Evolutionary conservation across 2,329 filamentous ascomycete genomes (phyloP).

Genomic region (Aspergillus piperis): DNA sequence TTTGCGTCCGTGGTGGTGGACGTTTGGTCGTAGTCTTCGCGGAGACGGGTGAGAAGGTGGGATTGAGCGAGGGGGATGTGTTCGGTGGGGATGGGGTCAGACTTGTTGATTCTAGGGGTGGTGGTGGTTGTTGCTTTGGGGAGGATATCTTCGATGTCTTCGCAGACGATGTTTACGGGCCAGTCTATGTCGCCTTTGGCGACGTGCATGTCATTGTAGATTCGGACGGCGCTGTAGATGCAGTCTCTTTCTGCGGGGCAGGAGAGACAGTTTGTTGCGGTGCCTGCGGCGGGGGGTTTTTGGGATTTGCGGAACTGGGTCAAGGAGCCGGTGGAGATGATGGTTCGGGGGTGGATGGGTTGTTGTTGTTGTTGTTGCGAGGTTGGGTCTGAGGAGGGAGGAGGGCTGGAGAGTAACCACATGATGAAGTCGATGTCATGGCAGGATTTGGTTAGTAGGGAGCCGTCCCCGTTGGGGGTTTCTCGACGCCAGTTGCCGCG

Average conservation of each 20-base stretch:
- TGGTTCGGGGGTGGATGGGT: slow-evolving; percentile 71
- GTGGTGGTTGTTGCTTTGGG: slow-evolving; percentile 27
- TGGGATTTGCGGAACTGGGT: slow-evolving; percentile 74
- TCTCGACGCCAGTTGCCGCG: slow-evolving; percentile 90
- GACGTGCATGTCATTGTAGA: slow-evolving; percentile 74
- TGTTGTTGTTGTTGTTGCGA: slow-evolving; percentile 47
- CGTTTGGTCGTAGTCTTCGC: slow-evolving; percentile 56
- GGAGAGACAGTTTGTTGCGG: slow-evolving; percentile 81
- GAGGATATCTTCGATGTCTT: slow-evolving; percentile 81
- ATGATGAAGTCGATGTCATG: slow-evolving; percentile 93
- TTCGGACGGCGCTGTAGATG: slow-evolving; percentile 79
- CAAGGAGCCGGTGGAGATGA: slow-evolving; percentile 75
- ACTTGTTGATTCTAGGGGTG: not conserved
- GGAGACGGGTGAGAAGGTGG: slow-evolving; percentile 51
- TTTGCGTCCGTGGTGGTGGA: slow-evolving; percentile 54
- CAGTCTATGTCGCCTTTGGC: slow-evolving; percentile 68
- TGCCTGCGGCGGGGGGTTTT: slow-evolving; percentile 74
- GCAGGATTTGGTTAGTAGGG: slow-evolving; percentile 89
- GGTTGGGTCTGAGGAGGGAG: slow-evolving; percentile 32
- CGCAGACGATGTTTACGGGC: slow-evolving; percentile 87
- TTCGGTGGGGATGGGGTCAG: not conserved
- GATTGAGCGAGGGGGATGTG: slow-evolving; percentile 46
- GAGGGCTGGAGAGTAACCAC: slow-evolving; percentile 82
- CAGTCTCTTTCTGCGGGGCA: slow-evolving; percentile 76
- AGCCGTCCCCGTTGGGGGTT: slow-evolving; percentile 69